Base-by-base conservation (phyloP, 768 basidiomycete genomes). In the Panaeolus cyanescens region DNA sequence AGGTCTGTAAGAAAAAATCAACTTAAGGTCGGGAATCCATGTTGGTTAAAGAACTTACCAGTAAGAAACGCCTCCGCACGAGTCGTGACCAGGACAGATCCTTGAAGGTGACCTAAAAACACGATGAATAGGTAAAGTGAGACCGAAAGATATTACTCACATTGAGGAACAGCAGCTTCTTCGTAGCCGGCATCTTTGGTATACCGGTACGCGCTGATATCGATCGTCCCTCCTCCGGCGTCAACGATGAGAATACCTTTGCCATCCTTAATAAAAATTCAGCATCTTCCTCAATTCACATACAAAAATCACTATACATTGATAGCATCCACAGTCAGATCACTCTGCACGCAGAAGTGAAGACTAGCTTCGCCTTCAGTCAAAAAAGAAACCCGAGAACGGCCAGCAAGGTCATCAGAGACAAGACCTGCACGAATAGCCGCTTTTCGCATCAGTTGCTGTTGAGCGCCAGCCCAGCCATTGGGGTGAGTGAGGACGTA, bases 351-450 rank as follows among this genome's bases (percentile, higher is more conserved):
- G 57, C 85, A 86, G 64, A 75, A 86, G 60, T 86, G 80, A 5
- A 86, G 65, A 64, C 82, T 83, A 0, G 86, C 86, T 64, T 87
- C 86, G 0, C 85, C 86, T 65, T 87, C 85, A 0, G 85, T 85
- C 20, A 87, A 75, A 56, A 87, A 80, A 5, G 78, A 77, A 3
- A 87, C 64, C 0, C 82, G 79, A 4, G 73, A 69, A 12, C 71
- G 75, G 0, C 75, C 79, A 4, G 73, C 75, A 1, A 64, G 56
- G 0, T 70, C 75, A 54, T 79, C 65, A 0, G 78, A 67, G 9
- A 88, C 70, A 19, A 88, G 75, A 10, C 83, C 82, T 0, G 83
- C 87, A 15, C 70, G 56, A 4, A 80, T 68, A 0, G 85, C 84
- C 1, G 86, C 85, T 25, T 68, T 67, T 4, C 85, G 78, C 74